phyloP scores from a whole-genome alignment of 257 asterid genomes.

The Nicotiana noctiflora region DNA sequence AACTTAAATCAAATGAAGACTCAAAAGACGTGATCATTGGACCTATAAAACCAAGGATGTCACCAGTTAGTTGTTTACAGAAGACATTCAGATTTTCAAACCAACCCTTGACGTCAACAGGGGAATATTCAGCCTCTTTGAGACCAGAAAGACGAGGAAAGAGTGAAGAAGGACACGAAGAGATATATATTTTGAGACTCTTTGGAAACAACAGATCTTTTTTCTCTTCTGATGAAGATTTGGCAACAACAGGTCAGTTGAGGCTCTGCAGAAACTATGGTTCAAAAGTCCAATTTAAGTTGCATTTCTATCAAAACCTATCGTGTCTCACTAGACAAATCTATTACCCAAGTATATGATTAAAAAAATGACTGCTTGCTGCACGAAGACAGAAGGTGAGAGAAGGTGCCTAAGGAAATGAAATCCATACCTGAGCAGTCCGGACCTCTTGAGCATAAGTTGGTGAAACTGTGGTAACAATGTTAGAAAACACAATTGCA shows the following conservation, averaged over 20 bases:
- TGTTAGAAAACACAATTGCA: conserved; percentile 91
- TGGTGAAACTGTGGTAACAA: conserved; percentile 96
- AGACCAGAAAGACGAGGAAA: background rate
- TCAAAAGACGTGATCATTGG: background rate
- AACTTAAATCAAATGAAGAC: background rate
- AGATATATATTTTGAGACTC: background rate
- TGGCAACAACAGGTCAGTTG: background rate
- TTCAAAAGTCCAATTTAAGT: background rate
- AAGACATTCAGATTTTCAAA: background rate
- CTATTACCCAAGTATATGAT: background rate
- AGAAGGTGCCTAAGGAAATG: background rate
- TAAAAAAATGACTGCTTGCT: background rate
- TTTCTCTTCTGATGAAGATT: background rate
- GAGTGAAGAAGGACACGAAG: background rate
- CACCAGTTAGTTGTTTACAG: background rate
- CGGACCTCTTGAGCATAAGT: conserved; percentile 94
- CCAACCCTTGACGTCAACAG: background rate
- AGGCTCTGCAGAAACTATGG: background rate
- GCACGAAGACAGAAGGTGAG: conserved; percentile 3
- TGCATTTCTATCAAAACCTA: background rate
- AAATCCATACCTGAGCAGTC: conserved; percentile 57
- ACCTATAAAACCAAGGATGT: conserved; percentile 1
- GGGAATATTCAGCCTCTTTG: background rate
- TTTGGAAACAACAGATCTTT: background rate
- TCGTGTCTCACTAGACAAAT: background rate